Conservation (phyloP, 1,284 basidiomycete species). For the Exobasidium rhododendri region DNA sequence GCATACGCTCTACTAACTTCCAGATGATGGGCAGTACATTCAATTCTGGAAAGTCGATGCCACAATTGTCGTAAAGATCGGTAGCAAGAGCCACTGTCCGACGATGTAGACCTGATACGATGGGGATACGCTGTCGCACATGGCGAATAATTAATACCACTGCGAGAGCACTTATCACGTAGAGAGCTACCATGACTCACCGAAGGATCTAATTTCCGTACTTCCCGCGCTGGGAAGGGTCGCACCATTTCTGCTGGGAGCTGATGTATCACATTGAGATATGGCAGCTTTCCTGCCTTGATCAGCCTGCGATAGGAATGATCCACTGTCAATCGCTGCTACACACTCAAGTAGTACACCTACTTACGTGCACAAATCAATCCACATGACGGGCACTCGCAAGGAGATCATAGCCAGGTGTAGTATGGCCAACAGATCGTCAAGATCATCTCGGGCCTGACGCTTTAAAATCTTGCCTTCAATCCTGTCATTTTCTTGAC, state of each 20-base stretch:
- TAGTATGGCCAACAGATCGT: slow-evolving; percentile 23
- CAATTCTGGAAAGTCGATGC: slow-evolving; percentile 69
- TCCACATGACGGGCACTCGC: slow-evolving; percentile 36
- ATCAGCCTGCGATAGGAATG: slow-evolving; percentile 59
- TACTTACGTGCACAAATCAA: slow-evolving; percentile 28
- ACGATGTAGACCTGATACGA: slow-evolving; percentile 63
- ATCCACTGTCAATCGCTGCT: background rate
- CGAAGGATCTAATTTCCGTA: background rate
- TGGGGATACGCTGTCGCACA: slow-evolving; percentile 11
- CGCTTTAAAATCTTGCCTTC: background rate
- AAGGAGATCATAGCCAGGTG: slow-evolving; percentile 35
- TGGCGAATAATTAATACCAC: no score
- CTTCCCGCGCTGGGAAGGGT: slow-evolving; percentile 63
- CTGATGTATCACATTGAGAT: slow-evolving; percentile 69
- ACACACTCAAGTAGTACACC: background rate
- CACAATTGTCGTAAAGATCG: slow-evolving; percentile 61
- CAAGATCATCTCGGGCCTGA: background rate
- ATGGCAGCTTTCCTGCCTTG: slow-evolving; percentile 72
- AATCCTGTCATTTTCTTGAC: background rate
- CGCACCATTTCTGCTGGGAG: slow-evolving; percentile 66
- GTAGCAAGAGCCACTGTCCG: slow-evolving; percentile 66
- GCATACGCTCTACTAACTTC: slow-evolving; percentile 68
- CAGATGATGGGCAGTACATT: slow-evolving; percentile 78
- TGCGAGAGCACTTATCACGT: no score
- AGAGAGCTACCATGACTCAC: no score